A percentile compares a stretch with the other conserved stretches of the same genome.
These are phyloP conservation scores for Carex parvula DNA, from an alignment of 176 grass and related monocot species.

Conservation along the genomic window DNA sequence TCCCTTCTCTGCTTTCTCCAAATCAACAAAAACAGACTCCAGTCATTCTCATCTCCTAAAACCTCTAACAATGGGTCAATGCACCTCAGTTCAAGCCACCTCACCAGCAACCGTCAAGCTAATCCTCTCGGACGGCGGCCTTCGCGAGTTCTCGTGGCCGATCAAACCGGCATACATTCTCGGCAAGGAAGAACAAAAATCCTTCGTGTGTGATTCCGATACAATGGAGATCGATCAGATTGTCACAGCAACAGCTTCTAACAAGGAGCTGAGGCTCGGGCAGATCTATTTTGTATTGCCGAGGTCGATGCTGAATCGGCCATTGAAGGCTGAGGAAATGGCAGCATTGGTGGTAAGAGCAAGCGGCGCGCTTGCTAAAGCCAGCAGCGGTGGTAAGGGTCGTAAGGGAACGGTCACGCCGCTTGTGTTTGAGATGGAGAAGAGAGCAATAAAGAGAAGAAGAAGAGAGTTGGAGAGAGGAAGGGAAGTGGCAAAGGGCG, in stretches of 20 bases:
- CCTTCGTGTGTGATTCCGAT: constrained; percentile 86
- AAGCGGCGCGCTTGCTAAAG: constrained; percentile 45
- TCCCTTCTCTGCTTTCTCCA: constrained; percentile 19
- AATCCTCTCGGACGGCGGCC: constrained; percentile 51
- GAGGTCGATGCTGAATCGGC: constrained; percentile 37
- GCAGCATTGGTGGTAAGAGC: constrained; percentile 61
- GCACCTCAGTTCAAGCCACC: constrained; percentile 41
- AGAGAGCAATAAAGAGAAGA: constrained; percentile 10
- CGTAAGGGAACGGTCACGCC: constrained; percentile 45
- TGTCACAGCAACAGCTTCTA: constrained; percentile 21
- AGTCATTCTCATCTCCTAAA: not conserved
- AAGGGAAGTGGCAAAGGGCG: constrained; percentile 17
- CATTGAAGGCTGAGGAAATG: constrained; percentile 53
- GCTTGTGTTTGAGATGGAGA: constrained; percentile 52
- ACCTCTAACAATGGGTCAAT: constrained; percentile 47
- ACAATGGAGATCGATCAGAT: constrained; percentile 56
- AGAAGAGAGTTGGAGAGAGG: not conserved
- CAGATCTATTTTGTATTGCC: constrained; percentile 93
- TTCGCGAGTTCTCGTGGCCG: constrained; percentile 50
- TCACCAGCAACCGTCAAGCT: constrained; percentile 45
- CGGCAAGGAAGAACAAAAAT: constrained; percentile 31
- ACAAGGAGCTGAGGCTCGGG: constrained; percentile 48
- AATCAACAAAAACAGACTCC: not conserved
- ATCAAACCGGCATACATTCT: constrained; percentile 37
- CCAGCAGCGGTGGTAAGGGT: constrained; percentile 3